Base-by-base conservation (phyloP, 192 early-diverging fungal genomes). In the Entomortierella parvispora region DNA sequence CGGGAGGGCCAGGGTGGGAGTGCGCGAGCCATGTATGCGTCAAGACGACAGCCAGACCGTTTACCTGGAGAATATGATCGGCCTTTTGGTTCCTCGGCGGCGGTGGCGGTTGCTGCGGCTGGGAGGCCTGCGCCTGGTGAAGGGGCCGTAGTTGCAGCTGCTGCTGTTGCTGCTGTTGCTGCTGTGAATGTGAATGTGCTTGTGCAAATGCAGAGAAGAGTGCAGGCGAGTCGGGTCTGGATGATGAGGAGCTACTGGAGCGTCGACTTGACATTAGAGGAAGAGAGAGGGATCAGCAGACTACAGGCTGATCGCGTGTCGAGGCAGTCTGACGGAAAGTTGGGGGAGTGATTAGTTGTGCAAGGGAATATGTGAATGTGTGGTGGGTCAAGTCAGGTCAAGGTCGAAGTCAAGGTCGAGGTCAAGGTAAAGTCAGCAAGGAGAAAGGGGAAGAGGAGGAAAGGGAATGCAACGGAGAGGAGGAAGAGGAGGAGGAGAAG, bases 31-130 rank as follows among this genome's bases (percentile, higher is more conserved):
- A n/a, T n/a, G n/a, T n/a, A 26, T 9, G 48, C 10, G 23, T 33
- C 28, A 43, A 20, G 23, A 31, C 42, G 10, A 45, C 8, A 45
- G 25, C 20, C 18, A 11, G 17, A 8, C 4, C 42, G 26, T 20
- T 15, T 65, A 85, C 86, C 74, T 88, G 86, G 44, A 88, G 81
- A 51, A 88, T 85, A 49, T 88, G 86, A 61, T 88, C 86, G 34
- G 83, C 45, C 49, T 84, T 88, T 47, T 82, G 63, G 60, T 81
- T 82, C 34, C 79, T 69, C 22, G 60, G 77, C 53, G 65, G 76
- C 31, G 71, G 56, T 5, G 66, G 64, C 2, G 77, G 66, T 49
- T 65, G 68, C 56, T 68, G 62, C 65, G 51, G 58, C 48, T 17
- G 56, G 3, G 61, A 11, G 10, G 33, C 43, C 23, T 54, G 52